Percentiles rank a stretch among this genome's conserved stretches.
Conservation (phyloP, 1,139 yeast genomes). For the Suhomyces ambrosiae region DNA sequence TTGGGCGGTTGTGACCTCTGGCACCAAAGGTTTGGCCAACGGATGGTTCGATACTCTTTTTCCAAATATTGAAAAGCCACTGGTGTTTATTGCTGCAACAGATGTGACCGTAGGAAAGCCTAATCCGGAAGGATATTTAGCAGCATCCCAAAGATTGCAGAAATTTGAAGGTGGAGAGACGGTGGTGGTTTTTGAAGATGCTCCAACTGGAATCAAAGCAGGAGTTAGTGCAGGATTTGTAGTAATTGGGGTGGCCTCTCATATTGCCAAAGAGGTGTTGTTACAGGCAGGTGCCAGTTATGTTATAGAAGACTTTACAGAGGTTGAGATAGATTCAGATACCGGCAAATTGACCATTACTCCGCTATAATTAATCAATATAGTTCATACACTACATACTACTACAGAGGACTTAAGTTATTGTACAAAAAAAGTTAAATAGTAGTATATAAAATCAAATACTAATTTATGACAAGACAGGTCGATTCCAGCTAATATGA, state of each 20-base stretch:
- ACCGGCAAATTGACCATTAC: conserved; percentile 5
- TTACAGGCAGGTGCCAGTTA: conserved; percentile 25
- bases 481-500: no score
- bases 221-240: conserved; percentile 24
- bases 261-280: conserved; percentile 20
- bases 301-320: conserved; percentile 21
- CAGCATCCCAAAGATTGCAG: conserved; percentile 17
- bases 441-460: no score
- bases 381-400: no score
- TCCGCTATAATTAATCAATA: no score
- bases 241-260: conserved; percentile 25
- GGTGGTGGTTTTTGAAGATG: conserved; percentile 27
- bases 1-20: conserved; percentile 28
- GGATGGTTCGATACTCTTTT: conserved; percentile 23
- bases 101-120: conserved; percentile 22
- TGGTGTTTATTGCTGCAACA: conserved; percentile 25
- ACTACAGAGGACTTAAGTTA: no score
- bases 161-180: conserved; percentile 5
- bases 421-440: no score
- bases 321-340: conserved; percentile 12
- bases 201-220: conserved; percentile 24
- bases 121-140: conserved; percentile 24
- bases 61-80: conserved; percentile 14
- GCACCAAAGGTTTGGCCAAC: conserved; percentile 21
- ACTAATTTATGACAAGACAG: no score